Conservation (phyloP, 345 rosid species). For the Nasturtium officinale region DNA sequence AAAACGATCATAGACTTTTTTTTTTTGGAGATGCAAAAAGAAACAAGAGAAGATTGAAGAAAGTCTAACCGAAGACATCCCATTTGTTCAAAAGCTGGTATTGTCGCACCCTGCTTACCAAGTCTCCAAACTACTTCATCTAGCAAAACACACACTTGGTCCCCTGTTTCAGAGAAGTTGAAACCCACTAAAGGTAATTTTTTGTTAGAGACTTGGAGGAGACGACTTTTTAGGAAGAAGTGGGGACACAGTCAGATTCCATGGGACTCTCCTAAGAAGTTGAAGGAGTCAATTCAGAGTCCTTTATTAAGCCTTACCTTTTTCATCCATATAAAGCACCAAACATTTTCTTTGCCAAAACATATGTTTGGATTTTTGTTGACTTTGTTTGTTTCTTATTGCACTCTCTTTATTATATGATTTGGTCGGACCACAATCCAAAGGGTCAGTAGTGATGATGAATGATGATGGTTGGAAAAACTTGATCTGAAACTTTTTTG, state of each 20-base stretch:
- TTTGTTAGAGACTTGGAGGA: neutral
- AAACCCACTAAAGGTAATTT: slow-evolving; percentile 28
- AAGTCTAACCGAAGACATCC: slow-evolving; percentile 64
- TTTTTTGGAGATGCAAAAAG: slow-evolving; percentile 17
- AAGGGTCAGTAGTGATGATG: slow-evolving; percentile 17
- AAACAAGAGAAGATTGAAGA: slow-evolving; percentile 11
- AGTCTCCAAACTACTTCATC: slow-evolving; percentile 18
- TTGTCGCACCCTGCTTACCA: slow-evolving; percentile 35
- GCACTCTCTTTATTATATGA: slow-evolving; percentile 17
- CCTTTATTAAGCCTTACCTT: slow-evolving; percentile 1
- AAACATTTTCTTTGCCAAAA: neutral
- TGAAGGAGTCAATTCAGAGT: slow-evolving; percentile 36
- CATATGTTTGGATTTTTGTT: slow-evolving; percentile 11
- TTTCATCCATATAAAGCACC: slow-evolving; percentile 11
- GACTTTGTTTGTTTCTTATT: slow-evolving; percentile 29
- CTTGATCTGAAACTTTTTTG: neutral
- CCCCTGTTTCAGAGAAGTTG: slow-evolving; percentile 38
- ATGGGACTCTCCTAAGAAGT: slow-evolving; percentile 23
- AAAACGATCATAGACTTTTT: neutral
- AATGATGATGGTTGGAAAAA: slow-evolving; percentile 12
- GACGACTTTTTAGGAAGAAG: slow-evolving; percentile 38
- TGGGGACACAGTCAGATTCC: slow-evolving; percentile 35
- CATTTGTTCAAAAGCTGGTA: slow-evolving; percentile 33
- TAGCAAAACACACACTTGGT: slow-evolving; percentile 30
- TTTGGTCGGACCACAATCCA: slow-evolving; percentile 25